phyloP scores from a whole-genome alignment of 495 filamentous ascomycete species.

The Penicillium herquei region DNA sequence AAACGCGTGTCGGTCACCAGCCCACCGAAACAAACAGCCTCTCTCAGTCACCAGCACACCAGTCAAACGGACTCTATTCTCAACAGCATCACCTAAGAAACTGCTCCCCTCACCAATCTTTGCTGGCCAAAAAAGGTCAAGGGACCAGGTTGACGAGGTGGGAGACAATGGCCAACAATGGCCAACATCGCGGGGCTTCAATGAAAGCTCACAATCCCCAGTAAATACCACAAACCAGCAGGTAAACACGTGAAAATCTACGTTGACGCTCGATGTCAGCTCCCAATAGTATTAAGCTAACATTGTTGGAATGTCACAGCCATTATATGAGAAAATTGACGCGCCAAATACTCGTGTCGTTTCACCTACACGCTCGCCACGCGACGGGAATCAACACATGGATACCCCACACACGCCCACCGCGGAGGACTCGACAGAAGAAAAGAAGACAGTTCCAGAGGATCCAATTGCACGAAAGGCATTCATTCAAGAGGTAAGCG shows the following conservation, averaged over 20 bases:
- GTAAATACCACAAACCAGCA: conserved; percentile 14
- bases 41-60: conserved; percentile 27
- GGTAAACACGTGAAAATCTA: conserved; percentile 18
- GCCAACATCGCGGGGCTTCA: conserved; percentile 12
- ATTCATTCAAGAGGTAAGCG: conserved; percentile 45
- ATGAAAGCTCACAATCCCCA: conserved; percentile 12
- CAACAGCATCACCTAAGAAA: conserved; percentile 31
- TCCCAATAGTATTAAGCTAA: conserved; percentile 9
- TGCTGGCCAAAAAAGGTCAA: conserved; percentile 44
- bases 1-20: conserved; percentile 48
- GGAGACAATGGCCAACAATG: conserved; percentile 16
- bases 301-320: conserved; percentile 5
- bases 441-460: conserved; percentile 23
- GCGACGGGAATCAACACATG: conserved; percentile 19
- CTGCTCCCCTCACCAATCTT: conserved; percentile 41
- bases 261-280: too few species aligned
- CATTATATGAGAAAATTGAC: conserved; percentile 14
- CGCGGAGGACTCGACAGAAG: conserved; percentile 7
- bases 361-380: conserved; percentile 18
- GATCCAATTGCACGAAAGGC: conserved; percentile 40
- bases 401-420: conserved; percentile 10
- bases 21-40: conserved; percentile 26
- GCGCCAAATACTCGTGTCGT: conserved; percentile 17
- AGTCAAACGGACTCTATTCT: conserved; percentile 32
- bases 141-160: conserved; percentile 36